These are phyloP conservation scores for Pseudomassariella vexata DNA, from an alignment of 2,329 filamentous ascomycete species.

Conservation along the genomic window DNA sequence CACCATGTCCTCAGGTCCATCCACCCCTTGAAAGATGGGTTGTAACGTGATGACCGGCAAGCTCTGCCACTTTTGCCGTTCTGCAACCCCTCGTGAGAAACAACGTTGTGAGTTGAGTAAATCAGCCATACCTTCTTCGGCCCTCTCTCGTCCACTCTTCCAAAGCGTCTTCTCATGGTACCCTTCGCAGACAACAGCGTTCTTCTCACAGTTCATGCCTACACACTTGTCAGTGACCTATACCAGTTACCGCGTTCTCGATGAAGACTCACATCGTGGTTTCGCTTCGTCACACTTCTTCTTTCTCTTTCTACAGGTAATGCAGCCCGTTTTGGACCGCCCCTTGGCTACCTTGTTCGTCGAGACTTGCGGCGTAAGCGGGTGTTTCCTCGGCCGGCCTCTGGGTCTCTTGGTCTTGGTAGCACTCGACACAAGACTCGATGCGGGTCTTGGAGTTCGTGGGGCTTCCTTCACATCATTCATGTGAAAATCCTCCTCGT, in stretches of 20 bases:
- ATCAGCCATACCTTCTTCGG: constrained; percentile 55
- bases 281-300: constrained; percentile 70
- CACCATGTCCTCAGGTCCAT: constrained; percentile 71
- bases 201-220: constrained; percentile 90
- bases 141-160: constrained; percentile 76
- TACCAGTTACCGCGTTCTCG: too few species aligned
- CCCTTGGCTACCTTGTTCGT: constrained; percentile 73
- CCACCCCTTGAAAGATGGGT: constrained; percentile 72
- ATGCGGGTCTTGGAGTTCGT: constrained; percentile 18
- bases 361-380: constrained; percentile 50
- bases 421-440: constrained; percentile 12
- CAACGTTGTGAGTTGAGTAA: constrained; percentile 3
- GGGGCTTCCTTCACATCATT: constrained; percentile 44
- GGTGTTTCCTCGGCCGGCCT: constrained; percentile 78
- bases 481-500: constrained; percentile 49
- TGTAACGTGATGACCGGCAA: constrained; percentile 52
- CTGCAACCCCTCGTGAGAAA: constrained; percentile 31
- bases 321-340: constrained; percentile 61
- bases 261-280: constrained; percentile 60
- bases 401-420: constrained; percentile 59
- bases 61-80: constrained; percentile 41
- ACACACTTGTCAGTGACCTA: too few species aligned
- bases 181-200: constrained; percentile 84
- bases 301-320: constrained; percentile 63
- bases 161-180: constrained; percentile 83